Conservation (phyloP, 768 basidiomycete genomes). For the Jaapia argillacea region DNA sequence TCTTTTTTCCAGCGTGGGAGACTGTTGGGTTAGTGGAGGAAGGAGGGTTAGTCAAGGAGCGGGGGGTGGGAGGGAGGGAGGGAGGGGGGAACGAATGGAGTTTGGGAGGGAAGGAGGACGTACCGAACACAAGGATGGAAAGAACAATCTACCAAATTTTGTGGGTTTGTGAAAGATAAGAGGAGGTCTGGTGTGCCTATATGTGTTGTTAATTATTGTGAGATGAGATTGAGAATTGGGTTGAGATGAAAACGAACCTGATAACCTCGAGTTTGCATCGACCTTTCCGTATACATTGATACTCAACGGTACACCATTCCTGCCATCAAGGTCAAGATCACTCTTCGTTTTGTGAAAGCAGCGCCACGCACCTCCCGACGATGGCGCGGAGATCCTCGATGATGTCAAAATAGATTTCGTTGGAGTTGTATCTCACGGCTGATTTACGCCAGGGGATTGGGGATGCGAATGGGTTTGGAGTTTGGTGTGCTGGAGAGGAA, state of each 20-base stretch:
- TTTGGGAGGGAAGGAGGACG: constrained; percentile 12
- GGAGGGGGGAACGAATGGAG: constrained; percentile 1
- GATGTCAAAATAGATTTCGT: constrained; percentile 92
- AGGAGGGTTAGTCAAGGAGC: neutral
- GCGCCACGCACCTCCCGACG: constrained; percentile 64
- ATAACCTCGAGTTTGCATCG: constrained; percentile 67
- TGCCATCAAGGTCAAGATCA: constrained; percentile 25
- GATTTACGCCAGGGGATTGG: constrained; percentile 92
- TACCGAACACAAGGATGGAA: constrained; percentile 94
- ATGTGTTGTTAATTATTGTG: constrained; percentile 1
- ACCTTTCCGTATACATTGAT: constrained; percentile 69
- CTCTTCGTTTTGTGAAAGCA: neutral
- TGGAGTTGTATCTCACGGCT: constrained; percentile 72
- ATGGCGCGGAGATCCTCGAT: constrained; percentile 73
- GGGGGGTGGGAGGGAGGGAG: constrained; percentile 2
- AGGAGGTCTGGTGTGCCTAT: constrained; percentile 85
- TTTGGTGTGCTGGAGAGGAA: too few species aligned
- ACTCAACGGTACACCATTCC: constrained; percentile 57
- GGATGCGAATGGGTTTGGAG: constrained; percentile 57
- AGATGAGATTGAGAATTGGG: neutral
- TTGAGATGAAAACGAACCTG: constrained; percentile 36
- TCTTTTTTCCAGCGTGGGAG: constrained; percentile 73
- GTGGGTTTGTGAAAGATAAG: constrained; percentile 66
- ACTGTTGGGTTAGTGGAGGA: constrained; percentile 26
- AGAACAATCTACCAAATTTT: constrained; percentile 63